Conservation (phyloP, 192 early-diverging fungal species). For the Podila clonocystis region DNA sequence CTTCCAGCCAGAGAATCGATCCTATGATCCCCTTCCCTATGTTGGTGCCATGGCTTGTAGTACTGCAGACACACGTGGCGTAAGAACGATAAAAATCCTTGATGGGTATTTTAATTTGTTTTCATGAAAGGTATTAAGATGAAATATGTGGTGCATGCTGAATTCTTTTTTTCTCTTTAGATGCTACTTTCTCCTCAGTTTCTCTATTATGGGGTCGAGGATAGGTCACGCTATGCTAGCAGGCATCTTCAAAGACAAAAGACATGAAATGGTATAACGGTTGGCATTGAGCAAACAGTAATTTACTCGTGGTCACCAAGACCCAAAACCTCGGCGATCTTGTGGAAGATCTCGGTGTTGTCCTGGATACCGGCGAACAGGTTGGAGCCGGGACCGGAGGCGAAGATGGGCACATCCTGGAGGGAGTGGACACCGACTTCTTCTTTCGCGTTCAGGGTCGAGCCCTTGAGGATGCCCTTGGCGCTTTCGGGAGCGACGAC, state of each 20-base stretch:
- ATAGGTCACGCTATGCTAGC: not conserved
- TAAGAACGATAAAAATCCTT: too few species aligned
- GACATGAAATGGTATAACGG: too few species aligned
- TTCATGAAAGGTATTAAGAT: too few species aligned
- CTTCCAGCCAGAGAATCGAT: too few species aligned
- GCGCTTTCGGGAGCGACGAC: conserved; percentile 19
- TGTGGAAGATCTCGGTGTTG: conserved; percentile 63
- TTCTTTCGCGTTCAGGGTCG: conserved; percentile 30
- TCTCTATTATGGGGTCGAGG: not conserved
- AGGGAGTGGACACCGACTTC: conserved; percentile 56
- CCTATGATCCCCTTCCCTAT: too few species aligned
- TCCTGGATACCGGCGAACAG: conserved; percentile 55
- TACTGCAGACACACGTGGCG: too few species aligned
- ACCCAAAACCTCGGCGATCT: conserved; percentile 56
- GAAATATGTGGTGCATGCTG: too few species aligned
- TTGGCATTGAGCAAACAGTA: not conserved
- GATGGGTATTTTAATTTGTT: too few species aligned
- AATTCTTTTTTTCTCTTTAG: too few species aligned
- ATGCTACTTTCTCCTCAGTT: not conserved
- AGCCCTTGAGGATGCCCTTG: conserved; percentile 38
- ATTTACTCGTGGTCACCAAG: conserved; percentile 28
- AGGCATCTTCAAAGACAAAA: not conserved
- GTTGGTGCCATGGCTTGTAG: too few species aligned
- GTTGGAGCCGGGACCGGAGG: conserved; percentile 51
- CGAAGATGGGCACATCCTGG: conserved; percentile 59